phyloP scores from a whole-genome alignment of 768 basidiomycete species.

The Lactarius deliciosus region DNA sequence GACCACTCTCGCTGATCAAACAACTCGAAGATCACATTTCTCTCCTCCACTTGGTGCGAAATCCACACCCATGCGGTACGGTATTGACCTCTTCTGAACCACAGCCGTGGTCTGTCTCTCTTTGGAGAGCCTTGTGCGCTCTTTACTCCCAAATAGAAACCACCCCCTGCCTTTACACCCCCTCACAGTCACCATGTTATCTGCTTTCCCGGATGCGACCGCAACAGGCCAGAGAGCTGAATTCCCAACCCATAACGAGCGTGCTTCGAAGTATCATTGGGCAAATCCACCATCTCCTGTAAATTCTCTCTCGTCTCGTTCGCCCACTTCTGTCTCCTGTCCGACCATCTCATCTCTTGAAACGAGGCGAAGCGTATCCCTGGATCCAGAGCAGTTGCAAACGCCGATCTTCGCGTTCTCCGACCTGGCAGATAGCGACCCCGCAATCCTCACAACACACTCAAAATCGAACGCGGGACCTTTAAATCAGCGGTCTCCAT shows the following conservation, averaged over 20 bases:
- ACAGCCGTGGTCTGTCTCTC: constrained; percentile 1
- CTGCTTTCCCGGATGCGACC: constrained; percentile 9
- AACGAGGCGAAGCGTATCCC: constrained; percentile 10
- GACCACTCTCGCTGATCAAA: constrained; percentile 25
- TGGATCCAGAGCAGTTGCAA: constrained; percentile 3
- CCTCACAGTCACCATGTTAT: constrained; percentile 15
- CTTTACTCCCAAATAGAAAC: constrained; percentile 16
- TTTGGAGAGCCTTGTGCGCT: constrained; percentile 3
- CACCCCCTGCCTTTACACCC: constrained; percentile 12
- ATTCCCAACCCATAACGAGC: constrained; percentile 1
- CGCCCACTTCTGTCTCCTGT: constrained; percentile 20
- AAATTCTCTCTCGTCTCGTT: constrained; percentile 11
- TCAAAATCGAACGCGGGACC: neutral
- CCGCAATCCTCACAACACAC: neutral
- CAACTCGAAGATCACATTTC: constrained; percentile 18
- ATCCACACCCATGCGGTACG: constrained; percentile 8
- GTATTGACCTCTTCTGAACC: neutral
- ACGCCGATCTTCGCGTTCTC: constrained; percentile 14
- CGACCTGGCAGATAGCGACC: neutral
- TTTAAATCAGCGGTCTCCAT: neutral
- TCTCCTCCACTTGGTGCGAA: constrained; percentile 16
- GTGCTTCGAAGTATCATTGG: neutral
- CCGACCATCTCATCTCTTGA: constrained; percentile 17
- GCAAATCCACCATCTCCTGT: constrained; percentile 3
- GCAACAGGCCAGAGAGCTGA: neutral